Conservation (phyloP, 176 grass and related monocot species). For the Aegilops sharonensis region DNA sequence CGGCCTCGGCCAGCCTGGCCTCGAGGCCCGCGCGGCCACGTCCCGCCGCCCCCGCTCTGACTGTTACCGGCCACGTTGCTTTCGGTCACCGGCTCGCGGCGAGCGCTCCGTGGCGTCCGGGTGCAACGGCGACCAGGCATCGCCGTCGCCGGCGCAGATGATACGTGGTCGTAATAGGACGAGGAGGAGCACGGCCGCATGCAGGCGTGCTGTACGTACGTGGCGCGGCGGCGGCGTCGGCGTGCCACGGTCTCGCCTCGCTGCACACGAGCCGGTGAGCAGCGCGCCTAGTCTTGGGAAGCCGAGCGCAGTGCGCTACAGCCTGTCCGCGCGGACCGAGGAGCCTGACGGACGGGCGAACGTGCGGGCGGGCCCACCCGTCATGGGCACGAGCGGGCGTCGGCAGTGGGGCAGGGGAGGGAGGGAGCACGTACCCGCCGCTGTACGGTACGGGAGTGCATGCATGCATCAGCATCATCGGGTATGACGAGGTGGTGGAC, state of each 20-base stretch:
- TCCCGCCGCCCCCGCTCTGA: background rate
- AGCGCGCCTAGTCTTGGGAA: background rate
- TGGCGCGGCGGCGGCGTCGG: too few relatives aligned
- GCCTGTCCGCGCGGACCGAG: slow-evolving; percentile 31
- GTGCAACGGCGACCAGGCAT: too few relatives aligned
- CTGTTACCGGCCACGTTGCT: background rate
- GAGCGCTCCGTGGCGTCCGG: too few relatives aligned
- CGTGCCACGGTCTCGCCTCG: too few relatives aligned
- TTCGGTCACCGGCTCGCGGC: background rate
- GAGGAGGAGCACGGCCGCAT: too few relatives aligned
- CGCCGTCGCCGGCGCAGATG: too few relatives aligned
- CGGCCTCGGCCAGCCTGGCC: slow-evolving; percentile 20
- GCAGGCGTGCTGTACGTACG: too few relatives aligned
- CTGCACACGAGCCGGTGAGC: background rate
- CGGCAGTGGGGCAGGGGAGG: background rate
- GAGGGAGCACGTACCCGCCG: background rate
- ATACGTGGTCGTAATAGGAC: too few relatives aligned
- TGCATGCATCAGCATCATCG: too few relatives aligned
- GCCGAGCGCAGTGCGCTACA: slow-evolving; percentile 27
- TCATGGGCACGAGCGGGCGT: background rate
- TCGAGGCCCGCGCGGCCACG: slow-evolving; percentile 11
- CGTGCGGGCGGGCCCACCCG: slow-evolving; percentile 7
- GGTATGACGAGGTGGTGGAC: too few relatives aligned
- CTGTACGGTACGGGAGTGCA: slow-evolving; percentile 17
- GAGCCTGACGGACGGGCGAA: background rate